A percentile compares a stretch with the other conserved stretches of the same genome.
phyloP scores from a whole-genome alignment of 352 stramenopile genomes.

The Pythium brassicae region DNA sequence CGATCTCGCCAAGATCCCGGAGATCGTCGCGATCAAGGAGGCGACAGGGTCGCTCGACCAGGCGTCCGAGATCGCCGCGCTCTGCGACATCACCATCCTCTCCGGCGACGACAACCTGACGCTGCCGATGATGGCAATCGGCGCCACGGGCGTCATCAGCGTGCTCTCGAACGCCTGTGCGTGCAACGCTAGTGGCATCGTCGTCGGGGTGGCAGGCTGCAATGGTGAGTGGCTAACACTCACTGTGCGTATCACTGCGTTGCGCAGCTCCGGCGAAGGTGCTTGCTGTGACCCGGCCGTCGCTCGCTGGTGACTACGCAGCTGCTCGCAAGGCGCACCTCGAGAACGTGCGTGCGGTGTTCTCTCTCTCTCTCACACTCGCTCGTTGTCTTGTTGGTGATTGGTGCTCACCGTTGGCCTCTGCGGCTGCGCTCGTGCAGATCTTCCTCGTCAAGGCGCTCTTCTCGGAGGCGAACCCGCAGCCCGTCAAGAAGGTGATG shows the following conservation, averaged over 20 bases:
- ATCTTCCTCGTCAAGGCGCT: conserved; percentile 90
- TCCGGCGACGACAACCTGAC: conserved; percentile 90
- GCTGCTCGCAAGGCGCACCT: conserved; percentile 79
- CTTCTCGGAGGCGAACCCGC: conserved; percentile 89
- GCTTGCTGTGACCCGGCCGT: conserved; percentile 71
- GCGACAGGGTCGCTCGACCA: conserved; percentile 92
- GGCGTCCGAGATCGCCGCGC: conserved; percentile 81
- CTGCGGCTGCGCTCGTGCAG: conserved; percentile 16
- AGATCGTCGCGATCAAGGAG: conserved; percentile 98
- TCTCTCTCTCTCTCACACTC: neutral
- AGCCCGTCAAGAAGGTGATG: conserved; percentile 90
- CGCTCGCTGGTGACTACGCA: conserved; percentile 77
- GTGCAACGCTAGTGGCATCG: conserved; percentile 14
- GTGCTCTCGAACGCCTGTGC: conserved; percentile 87
- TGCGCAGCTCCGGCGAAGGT: conserved; percentile 76
- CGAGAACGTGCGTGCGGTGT: conserved; percentile 58
- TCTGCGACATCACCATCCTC: conserved; percentile 90
- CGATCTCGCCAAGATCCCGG: conserved; percentile 90
- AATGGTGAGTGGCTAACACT: neutral
- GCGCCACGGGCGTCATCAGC: conserved; percentile 87
- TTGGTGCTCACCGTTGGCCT: no score
- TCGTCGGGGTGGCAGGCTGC: no score
- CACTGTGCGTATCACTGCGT: conserved; percentile 4
- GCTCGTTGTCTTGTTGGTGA: neutral
- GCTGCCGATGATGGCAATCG: conserved; percentile 86